Evolutionary conservation across 2,329 filamentous ascomycete species (phyloP), one percentile per base, ranked within the genome.

Genomic region (Microsporum ferrugineum): DNA sequence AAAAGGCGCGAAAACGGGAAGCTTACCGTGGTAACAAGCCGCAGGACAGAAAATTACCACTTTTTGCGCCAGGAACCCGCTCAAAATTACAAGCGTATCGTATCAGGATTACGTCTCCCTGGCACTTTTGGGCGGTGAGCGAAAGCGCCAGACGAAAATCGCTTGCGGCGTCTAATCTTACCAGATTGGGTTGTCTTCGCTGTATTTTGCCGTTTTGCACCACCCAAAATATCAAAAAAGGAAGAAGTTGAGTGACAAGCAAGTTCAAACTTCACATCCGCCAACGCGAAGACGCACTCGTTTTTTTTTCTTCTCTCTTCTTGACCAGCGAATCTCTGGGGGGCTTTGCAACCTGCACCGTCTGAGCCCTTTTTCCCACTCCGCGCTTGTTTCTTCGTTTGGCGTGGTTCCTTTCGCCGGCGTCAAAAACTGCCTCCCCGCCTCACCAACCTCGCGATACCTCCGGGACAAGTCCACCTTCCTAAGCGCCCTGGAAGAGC

Each of bases 121-220:
- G 47, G 34, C 10, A 14, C 36, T 33, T 8, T 55, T 47, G 4
- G 57, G 62, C 63, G 63, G 62, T 63, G 53, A 63, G 56, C 58
- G 60, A 62, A 23, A 57, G 56, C 62, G 36, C 53, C 59, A 12
- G 17, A 17, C 31, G 34, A 33, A 12, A 33, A 47, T 65, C 63
- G 63, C 63, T 65, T 65, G 58, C 55, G 45, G 63, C 63, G 63
- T 41, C 62, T 65, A 65, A 60, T 59, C 51, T 58, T 63, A 38
- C 63, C 58, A 45, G 36, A 60, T 63, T 60, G 62, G 62, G 63
- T 47, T 38, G 29, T n/a, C 58, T 33, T 62, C 58, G 17, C 51
- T 57, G 63, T 60, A 63, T 55, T 65, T 62, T 65, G 62, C 62
- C 63, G 62, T 63, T 23, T 31, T 59, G 49, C 55, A 36, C 60